These are phyloP conservation scores for Coelastrella sp. DNA, from an alignment of 139 green algal species.

Conservation along the genomic window DNA sequence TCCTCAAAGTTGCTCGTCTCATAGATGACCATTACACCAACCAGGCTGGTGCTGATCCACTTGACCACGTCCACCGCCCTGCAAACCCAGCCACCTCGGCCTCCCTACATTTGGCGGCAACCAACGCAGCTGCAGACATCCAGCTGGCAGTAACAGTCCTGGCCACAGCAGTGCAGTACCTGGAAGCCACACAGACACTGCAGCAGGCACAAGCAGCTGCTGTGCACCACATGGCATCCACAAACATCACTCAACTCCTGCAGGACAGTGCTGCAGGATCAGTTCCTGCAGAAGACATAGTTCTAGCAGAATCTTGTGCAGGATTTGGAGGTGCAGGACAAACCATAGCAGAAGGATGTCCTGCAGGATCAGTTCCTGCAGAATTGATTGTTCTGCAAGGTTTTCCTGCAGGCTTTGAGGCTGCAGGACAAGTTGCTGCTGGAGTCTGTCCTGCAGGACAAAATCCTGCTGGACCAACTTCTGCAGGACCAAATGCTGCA, in stretches of 20 bases:
- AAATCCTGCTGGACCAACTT: not conserved
- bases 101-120: not conserved
- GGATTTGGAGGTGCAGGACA: not conserved
- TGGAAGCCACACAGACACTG: not conserved
- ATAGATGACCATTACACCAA: not conserved
- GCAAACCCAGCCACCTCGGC: not conserved
- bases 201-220: constrained; percentile 10
- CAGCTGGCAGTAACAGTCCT: constrained; percentile 36
- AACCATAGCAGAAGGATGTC: not conserved
- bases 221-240: not conserved
- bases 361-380: not conserved
- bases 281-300: not conserved
- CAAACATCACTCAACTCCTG: not conserved
- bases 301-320: not conserved
- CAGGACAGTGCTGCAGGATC: not conserved
- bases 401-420: not conserved
- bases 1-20: not conserved
- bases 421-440: not conserved
- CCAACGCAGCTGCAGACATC: constrained; percentile 33
- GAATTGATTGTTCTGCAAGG: not conserved
- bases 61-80: not conserved
- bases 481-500: not conserved
- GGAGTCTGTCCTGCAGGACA: not conserved
- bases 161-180: constrained; percentile 30
- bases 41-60: not conserved